Percentiles rank a stretch among this genome's conserved stretches.
These are phyloP conservation scores for Porphyrellus cyaneotinctus DNA, from an alignment of 768 basidiomycete genomes.

Conservation along the genomic window DNA sequence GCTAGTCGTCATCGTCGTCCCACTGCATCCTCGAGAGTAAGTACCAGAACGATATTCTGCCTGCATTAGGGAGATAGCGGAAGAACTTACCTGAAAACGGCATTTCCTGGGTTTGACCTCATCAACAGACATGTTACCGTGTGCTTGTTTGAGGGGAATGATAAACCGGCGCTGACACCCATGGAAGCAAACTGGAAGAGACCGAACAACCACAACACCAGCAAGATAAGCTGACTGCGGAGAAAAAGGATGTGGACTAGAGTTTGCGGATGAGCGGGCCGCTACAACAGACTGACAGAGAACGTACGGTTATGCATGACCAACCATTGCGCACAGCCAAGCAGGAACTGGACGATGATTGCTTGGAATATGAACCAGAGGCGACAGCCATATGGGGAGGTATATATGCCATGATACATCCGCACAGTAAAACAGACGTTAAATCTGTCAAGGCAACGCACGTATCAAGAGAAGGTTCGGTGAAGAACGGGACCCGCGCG, in stretches of 20 bases:
- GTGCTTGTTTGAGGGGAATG: conserved; percentile 7
- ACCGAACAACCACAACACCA: conserved; percentile 8
- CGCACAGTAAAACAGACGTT: conserved; percentile 21
- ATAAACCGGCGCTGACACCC: conserved; percentile 11
- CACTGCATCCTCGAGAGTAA: background rate
- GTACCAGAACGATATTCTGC: background rate
- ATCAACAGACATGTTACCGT: conserved; percentile 16
- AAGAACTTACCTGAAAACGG: conserved; percentile 19
- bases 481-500: background rate
- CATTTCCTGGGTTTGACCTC: conserved; percentile 9
- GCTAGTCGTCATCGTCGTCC: conserved; percentile 18
- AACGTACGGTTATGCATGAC: conserved; percentile 22
- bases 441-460: conserved; percentile 6
- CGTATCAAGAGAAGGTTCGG: background rate
- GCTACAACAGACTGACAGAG: background rate
- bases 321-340: conserved; percentile 8
- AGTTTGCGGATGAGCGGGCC: background rate
- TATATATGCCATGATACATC: conserved; percentile 11
- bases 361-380: conserved; percentile 20
- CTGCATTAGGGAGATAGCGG: too few species aligned
- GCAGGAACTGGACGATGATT: conserved; percentile 8
- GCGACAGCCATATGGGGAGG: conserved; percentile 7
- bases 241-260: conserved; percentile 21
- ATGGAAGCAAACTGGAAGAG: conserved; percentile 15
- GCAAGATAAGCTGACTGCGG: conserved; percentile 1